A percentile compares a stretch with the other conserved stretches of the same genome.
Conservation (phyloP, 73 alveolate species). For the Paramecium sexaurelia region DNA sequence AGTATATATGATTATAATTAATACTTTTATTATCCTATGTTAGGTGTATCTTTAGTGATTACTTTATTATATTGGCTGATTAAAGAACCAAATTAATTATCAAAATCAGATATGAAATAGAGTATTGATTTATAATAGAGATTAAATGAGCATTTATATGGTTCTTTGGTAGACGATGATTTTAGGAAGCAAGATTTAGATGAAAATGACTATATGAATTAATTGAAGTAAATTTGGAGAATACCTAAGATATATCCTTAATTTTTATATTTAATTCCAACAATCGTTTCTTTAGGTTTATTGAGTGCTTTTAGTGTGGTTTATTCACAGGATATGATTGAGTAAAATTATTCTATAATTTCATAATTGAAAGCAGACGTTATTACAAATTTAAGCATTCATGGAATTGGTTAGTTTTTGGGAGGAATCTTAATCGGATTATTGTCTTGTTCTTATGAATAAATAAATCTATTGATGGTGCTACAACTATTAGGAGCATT, state of each 20-base stretch:
- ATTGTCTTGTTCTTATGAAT: not conserved
- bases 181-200: not conserved
- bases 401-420: constrained; percentile 33
- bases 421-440: constrained; percentile 41
- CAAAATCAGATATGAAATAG: not conserved
- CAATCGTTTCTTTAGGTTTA: not conserved
- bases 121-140: not conserved
- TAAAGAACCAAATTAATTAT: not conserved
- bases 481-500: not conserved
- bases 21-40: not conserved
- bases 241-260: not conserved
- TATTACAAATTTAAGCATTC: not conserved
- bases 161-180: not conserved
- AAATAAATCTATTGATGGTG: not conserved
- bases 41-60: not conserved
- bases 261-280: not conserved
- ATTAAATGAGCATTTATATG: not conserved
- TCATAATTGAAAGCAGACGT: not conserved
- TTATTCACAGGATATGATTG: not conserved
- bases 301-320: not conserved
- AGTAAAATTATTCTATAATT: not conserved
- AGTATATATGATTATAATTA: not conserved
- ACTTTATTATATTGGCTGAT: not conserved
- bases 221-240: not conserved
- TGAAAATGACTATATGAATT: not conserved